phyloP scores from a whole-genome alignment of 2,329 filamentous ascomycete genomes.

The Cladosporium colombiae region DNA sequence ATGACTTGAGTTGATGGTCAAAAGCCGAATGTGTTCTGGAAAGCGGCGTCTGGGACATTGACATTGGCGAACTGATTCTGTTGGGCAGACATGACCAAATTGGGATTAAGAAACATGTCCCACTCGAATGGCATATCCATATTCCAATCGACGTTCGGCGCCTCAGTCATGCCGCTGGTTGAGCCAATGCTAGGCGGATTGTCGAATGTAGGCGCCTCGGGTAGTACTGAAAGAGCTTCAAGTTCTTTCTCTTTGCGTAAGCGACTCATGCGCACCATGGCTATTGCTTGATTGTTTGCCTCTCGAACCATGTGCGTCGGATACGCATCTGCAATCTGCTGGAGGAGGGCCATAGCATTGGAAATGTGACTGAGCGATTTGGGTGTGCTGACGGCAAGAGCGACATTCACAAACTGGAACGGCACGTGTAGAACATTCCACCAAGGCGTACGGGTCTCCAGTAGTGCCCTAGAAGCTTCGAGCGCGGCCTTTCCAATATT shows the following conservation, averaged over 20 bases:
- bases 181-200: conserved; percentile 34
- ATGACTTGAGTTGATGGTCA: neutral
- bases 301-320: conserved; percentile 42
- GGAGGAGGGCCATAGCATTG: conserved; percentile 41
- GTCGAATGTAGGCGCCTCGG: conserved; percentile 31
- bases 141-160: conserved; percentile 36
- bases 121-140: conserved; percentile 38
- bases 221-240: conserved; percentile 33
- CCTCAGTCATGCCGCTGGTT: conserved; percentile 30
- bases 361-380: conserved; percentile 40
- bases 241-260: conserved; percentile 37
- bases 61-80: conserved; percentile 23
- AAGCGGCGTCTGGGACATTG: conserved; percentile 10
- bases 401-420: conserved; percentile 47
- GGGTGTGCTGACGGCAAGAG: conserved; percentile 44
- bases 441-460: conserved; percentile 42
- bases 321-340: conserved; percentile 40
- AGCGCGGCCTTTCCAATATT: conserved; percentile 39
- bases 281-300: conserved; percentile 39
- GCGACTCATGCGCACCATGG: conserved; percentile 35
- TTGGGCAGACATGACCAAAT: conserved; percentile 34
- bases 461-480: conserved; percentile 38
- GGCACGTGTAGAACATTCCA: conserved; percentile 47
- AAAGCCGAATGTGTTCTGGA: conserved; percentile 19
- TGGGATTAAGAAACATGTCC: conserved; percentile 39